These are phyloP conservation scores for Reutealis trisperma DNA, from an alignment of 345 rosid species.

Conservation along the genomic window DNA sequence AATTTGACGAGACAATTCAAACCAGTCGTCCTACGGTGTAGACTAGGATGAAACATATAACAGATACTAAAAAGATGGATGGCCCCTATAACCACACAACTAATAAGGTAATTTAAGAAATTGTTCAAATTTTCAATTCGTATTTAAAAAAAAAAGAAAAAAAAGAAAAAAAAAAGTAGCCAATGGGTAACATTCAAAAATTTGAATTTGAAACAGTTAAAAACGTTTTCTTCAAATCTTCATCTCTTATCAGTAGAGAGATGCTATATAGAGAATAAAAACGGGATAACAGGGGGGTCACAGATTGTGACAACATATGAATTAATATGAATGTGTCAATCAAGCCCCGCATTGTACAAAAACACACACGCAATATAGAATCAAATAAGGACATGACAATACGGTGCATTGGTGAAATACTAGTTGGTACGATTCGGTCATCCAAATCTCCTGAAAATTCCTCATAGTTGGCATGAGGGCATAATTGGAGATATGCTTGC, in stretches of 20 bases:
- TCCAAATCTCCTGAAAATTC: conserved; percentile 10
- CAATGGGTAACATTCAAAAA: conserved; percentile 12
- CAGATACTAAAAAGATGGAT: neutral
- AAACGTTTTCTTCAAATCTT: neutral
- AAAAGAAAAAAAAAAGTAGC: neutral
- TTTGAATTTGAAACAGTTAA: conserved; percentile 35
- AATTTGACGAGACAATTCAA: neutral
- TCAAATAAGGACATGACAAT: conserved; percentile 11
- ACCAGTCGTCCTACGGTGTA: neutral
- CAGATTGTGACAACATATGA: conserved; percentile 10
- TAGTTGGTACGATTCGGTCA: neutral
- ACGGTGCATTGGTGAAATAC: conserved; percentile 5
- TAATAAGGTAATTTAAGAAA: neutral
- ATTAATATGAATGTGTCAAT: conserved; percentile 16
- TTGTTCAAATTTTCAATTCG: too few species aligned
- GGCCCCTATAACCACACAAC: neutral
- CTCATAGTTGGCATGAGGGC: too few species aligned
- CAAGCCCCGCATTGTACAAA: conserved; percentile 17
- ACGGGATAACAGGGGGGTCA: conserved; percentile 9
- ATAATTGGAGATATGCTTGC: too few species aligned
- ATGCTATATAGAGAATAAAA: conserved; percentile 6
- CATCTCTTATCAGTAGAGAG: neutral
- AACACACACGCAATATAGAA: conserved; percentile 11
- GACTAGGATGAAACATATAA: neutral
- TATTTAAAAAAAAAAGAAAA: neutral